Percentiles rank a stretch among this genome's conserved stretches.
Evolutionary conservation across 2,329 filamentous ascomycete genomes (phyloP).

Genomic region (Trichophyton mentagrophytes): DNA sequence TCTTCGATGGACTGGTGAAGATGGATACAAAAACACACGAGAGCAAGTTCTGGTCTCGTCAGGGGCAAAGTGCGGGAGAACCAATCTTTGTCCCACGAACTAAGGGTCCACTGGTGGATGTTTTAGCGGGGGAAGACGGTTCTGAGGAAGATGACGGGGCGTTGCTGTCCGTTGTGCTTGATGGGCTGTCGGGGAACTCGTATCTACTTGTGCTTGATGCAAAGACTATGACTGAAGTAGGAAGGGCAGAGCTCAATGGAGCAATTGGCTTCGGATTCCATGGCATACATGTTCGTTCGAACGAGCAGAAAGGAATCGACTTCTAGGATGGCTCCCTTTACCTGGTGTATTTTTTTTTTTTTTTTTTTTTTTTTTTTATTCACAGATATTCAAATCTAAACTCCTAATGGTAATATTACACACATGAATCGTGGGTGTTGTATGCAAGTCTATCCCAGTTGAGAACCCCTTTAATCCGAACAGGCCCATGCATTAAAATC

Average conservation of each 20-base stretch:
- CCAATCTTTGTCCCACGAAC: slow-evolving; percentile 38
- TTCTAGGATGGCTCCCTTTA: slow-evolving; percentile 1
- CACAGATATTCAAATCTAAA: background rate
- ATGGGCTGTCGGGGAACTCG: slow-evolving; percentile 38
- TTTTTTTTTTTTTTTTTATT: too few species aligned
- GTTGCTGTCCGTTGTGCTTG: slow-evolving; percentile 40
- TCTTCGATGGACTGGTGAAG: slow-evolving; percentile 42
- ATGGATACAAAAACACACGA: slow-evolving; percentile 36
- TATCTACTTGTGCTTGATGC: slow-evolving; percentile 43
- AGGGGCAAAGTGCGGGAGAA: slow-evolving; percentile 42
- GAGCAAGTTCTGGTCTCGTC: slow-evolving; percentile 32
- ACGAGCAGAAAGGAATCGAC: slow-evolving; percentile 7
- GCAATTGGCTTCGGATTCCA: slow-evolving; percentile 43
- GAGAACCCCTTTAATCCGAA: too few species aligned
- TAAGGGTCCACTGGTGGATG: background rate
- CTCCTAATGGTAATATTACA: background rate
- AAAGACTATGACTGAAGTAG: slow-evolving; percentile 37
- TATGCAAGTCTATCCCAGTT: too few species aligned
- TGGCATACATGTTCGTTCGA: slow-evolving; percentile 29
- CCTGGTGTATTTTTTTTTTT: background rate
- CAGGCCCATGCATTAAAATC: background rate
- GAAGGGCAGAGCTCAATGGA: slow-evolving; percentile 38
- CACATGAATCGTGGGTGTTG: too few species aligned
- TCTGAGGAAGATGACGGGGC: slow-evolving; percentile 42
- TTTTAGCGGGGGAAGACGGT: slow-evolving; percentile 10